A percentile compares a stretch with the other conserved stretches of the same genome.
Evolutionary conservation across 352 stramenopile genomes (phyloP).

Genomic region (Phytopythium kandeliae): DNA sequence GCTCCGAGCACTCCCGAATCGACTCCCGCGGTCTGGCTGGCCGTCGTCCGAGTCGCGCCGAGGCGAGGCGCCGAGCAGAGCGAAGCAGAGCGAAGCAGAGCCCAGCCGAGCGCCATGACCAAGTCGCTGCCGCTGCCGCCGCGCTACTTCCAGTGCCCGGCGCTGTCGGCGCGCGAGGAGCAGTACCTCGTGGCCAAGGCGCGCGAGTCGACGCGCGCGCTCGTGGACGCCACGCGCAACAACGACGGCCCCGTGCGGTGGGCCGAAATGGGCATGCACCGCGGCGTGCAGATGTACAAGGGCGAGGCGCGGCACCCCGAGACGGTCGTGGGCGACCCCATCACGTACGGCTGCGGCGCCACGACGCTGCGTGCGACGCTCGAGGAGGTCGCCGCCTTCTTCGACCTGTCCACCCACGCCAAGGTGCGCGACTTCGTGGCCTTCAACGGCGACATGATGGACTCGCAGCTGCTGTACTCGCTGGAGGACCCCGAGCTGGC

Average conservation of each 20-base stretch:
- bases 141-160: constrained; percentile 53
- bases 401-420: constrained; percentile 46
- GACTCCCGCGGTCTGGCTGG: no score
- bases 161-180: constrained; percentile 41
- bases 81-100: no score
- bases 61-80: no score
- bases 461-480: constrained; percentile 58
- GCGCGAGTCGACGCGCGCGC: constrained; percentile 47
- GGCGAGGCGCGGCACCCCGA: constrained; percentile 43
- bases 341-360: constrained; percentile 54
- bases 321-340: constrained; percentile 28
- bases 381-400: constrained; percentile 61
- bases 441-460: constrained; percentile 40
- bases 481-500: constrained; percentile 26
- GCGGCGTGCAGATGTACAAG: constrained; percentile 67
- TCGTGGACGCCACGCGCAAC: constrained; percentile 55
- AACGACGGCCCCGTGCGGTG: constrained; percentile 52
- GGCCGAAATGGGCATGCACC: constrained; percentile 44
- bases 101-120: no score
- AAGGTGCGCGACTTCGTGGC: constrained; percentile 46
- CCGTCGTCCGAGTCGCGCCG: no score
- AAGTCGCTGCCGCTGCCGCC: constrained; percentile 39
- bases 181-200: constrained; percentile 57
- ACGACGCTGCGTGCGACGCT: constrained; percentile 56
- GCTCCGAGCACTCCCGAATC: no score